Evolutionary conservation across 257 asterid genomes (phyloP), one percentile per base, ranked within the genome.

Genomic region (Solanum commersonii): DNA sequence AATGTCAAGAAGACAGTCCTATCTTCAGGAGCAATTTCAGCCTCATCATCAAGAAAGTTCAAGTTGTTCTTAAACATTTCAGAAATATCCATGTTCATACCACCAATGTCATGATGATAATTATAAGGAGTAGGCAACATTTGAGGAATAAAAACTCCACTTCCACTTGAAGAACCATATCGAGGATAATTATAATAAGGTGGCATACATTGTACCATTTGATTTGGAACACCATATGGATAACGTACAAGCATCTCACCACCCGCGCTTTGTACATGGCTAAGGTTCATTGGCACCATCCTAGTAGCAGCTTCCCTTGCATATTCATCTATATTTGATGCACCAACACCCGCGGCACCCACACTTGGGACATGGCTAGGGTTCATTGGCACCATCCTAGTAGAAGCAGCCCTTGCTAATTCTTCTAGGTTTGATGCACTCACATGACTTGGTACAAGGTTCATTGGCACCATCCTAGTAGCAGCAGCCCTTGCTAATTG

Each of bases 1-100:
- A 96, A 96, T 1, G 98, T 95, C 88, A 96, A 86, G 91, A 94
- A 96, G 9, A 96, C 90, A 0, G 99, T 95, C 70, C 98, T 91
- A 2, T 94, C 96, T 78, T 93, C 98, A 4, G 96, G 88, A 9
- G 89, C 71, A 8, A 89, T 86, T 13, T 88, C 93, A 25, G 60
- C 44, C 33, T 68, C 93, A 14, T 88, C 88, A 11, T 13, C 83
- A 31, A 35, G 23, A 11, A 81, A 6, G 23, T 59, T 87, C 12
- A 89, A 60, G 16, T 25, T 89, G 22, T 71, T 72, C 16, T 11
- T 44, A 42, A 89, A 40, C 88, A 84, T 33, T n/a, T 93, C 89
- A 33, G 87, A 78, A 6, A 89, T 8, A 44, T 88, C 90, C 22
- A 29, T 76, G 22, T 84, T 72, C 29, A 77, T 13, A 81, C 85